A percentile compares a stretch with the other conserved stretches of the same genome.
Conservation (phyloP, 2,329 filamentous ascomycete species). For the Diplodia corticola region DNA sequence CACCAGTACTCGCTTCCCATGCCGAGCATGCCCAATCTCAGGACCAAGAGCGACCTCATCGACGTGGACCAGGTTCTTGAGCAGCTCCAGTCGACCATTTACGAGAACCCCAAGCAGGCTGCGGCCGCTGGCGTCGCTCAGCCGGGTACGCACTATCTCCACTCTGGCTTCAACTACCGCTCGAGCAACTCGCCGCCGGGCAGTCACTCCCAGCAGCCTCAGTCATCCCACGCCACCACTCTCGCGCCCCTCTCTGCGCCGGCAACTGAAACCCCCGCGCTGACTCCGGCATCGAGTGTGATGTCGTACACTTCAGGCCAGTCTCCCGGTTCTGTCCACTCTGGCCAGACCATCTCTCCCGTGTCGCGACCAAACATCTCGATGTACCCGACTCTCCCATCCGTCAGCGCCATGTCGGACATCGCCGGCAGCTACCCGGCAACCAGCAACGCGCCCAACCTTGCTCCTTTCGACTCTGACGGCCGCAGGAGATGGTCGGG, state of each 20-base stretch:
- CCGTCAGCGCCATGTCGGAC: slow-evolving; percentile 66
- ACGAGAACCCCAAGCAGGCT: slow-evolving; percentile 84
- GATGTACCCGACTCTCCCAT: slow-evolving; percentile 74
- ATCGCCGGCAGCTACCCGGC: slow-evolving; percentile 59
- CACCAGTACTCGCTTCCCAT: slow-evolving; percentile 84
- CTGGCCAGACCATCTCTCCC: slow-evolving; percentile 63
- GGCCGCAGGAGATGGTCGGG: slow-evolving; percentile 63
- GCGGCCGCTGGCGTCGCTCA: slow-evolving; percentile 77
- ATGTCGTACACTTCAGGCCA: slow-evolving; percentile 77
- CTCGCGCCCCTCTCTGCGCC: slow-evolving; percentile 45
- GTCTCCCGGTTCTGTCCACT: slow-evolving; percentile 71
- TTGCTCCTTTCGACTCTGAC: slow-evolving; percentile 64
- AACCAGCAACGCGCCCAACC: slow-evolving; percentile 65
- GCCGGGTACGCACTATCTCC: slow-evolving; percentile 67
- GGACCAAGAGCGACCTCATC: slow-evolving; percentile 90
- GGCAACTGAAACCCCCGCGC: slow-evolving; percentile 66
- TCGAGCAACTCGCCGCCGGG: slow-evolving; percentile 59
- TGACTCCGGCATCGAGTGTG: slow-evolving; percentile 73
- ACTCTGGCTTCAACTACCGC: slow-evolving; percentile 53
- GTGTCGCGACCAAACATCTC: slow-evolving; percentile 56
- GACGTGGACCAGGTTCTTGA: slow-evolving; percentile 94
- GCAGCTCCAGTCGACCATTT: slow-evolving; percentile 94
- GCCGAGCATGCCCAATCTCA: slow-evolving; percentile 80
- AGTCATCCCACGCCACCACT: slow-evolving; percentile 55
- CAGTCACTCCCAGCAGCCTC: slow-evolving; percentile 36